phyloP scores from a whole-genome alignment of 2,329 filamentous ascomycete species.

The Colletotrichum chrysophilum region DNA sequence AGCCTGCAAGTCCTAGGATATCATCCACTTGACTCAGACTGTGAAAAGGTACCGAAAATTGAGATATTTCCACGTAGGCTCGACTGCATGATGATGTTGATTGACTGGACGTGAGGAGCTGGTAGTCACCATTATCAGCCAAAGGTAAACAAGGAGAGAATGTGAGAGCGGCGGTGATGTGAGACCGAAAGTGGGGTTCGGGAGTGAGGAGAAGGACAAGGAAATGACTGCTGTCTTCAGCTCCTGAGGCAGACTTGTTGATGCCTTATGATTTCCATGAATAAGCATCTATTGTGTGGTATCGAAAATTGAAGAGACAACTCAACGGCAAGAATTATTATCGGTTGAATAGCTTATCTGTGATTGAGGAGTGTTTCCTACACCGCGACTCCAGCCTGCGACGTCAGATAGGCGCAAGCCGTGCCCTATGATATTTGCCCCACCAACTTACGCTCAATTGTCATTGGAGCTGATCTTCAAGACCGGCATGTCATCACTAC shows the following conservation, averaged over 20 bases:
- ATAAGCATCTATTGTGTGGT: background rate
- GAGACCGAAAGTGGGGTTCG: background rate
- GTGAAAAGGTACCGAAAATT: background rate
- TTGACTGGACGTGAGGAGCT: background rate
- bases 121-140: background rate
- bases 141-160: background rate
- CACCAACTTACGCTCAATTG: background rate
- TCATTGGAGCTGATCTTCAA: background rate
- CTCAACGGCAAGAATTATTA: background rate
- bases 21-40: background rate
- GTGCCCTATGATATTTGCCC: background rate
- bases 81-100: background rate
- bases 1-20: background rate
- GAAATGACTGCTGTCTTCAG: background rate
- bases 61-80: background rate
- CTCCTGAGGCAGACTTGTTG: conserved; percentile 3
- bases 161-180: background rate
- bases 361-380: background rate
- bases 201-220: background rate
- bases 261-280: background rate
- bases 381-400: background rate
- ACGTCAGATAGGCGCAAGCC: background rate
- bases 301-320: background rate
- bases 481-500: background rate
- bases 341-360: background rate